Evolutionary conservation across 1,139 yeast genomes (phyloP).

Genomic region (Schwanniomyces etchellsii): DNA sequence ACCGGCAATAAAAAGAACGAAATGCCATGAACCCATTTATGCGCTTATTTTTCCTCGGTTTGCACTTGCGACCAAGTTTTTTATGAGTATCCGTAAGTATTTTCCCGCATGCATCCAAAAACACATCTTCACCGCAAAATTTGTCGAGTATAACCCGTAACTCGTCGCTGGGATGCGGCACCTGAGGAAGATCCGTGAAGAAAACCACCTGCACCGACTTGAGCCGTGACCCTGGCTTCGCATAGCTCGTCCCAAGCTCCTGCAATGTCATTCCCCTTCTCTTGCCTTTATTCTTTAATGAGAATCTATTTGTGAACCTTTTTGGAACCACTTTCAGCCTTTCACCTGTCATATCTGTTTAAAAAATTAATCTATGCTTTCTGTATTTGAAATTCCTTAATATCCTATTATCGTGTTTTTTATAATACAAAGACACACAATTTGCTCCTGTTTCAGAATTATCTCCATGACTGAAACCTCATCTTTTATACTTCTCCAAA

Average conservation of each 20-base stretch:
- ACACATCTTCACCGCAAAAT: slow-evolving; percentile 5
- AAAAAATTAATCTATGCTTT: too few relatives aligned
- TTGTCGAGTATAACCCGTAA: slow-evolving; percentile 5
- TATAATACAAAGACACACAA: too few relatives aligned
- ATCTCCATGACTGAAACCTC: too few relatives aligned
- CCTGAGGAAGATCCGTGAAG: slow-evolving; percentile 7
- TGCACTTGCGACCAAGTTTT: neutral
- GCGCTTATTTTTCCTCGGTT: slow-evolving; percentile 6
- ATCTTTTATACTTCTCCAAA: too few relatives aligned
- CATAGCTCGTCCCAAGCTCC: neutral
- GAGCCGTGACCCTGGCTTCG: slow-evolving; percentile 1
- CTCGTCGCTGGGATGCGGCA: slow-evolving; percentile 7
- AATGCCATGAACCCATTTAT: slow-evolving; percentile 33
- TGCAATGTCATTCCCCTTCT: neutral
- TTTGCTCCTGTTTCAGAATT: too few relatives aligned
- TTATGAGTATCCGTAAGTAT: neutral
- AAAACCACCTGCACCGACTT: slow-evolving; percentile 5
- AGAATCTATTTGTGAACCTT: slow-evolving; percentile 5
- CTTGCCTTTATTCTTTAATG: slow-evolving; percentile 1
- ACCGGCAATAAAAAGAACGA: slow-evolving; percentile 26
- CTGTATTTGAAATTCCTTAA: too few relatives aligned
- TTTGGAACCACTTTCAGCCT: slow-evolving; percentile 3
- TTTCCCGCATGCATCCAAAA: neutral
- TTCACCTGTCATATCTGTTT: slow-evolving; percentile 2
- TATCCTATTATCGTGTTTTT: too few relatives aligned